These are phyloP conservation scores for Metschnikowia proteae DNA, from an alignment of 805 yeast genomes.

Conservation along the genomic window DNA sequence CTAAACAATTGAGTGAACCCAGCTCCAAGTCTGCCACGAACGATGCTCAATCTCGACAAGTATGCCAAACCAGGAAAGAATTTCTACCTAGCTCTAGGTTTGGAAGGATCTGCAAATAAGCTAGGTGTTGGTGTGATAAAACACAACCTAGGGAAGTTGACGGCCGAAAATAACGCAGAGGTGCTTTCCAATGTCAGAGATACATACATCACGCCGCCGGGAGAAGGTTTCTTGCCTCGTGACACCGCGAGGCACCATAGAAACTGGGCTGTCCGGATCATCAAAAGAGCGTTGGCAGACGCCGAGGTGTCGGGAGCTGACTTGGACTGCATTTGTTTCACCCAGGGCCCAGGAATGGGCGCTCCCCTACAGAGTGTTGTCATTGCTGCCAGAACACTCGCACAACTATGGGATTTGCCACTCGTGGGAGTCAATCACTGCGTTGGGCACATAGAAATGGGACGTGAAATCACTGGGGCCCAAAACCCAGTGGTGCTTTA, in stretches of 20 bases:
- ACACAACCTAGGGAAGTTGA: slow-evolving; percentile 61
- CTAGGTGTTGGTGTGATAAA: slow-evolving; percentile 89
- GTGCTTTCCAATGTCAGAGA: slow-evolving; percentile 90
- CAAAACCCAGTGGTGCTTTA: slow-evolving; percentile 94
- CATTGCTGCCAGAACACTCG: slow-evolving; percentile 82
- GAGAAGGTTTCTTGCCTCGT: slow-evolving; percentile 94
- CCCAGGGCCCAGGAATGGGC: slow-evolving; percentile 99
- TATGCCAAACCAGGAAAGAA: slow-evolving; percentile 40
- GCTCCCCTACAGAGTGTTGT: slow-evolving; percentile 95
- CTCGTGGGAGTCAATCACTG: slow-evolving; percentile 96
- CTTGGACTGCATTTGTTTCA: slow-evolving; percentile 81
- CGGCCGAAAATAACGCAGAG: slow-evolving; percentile 58
- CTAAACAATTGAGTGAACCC: background rate
- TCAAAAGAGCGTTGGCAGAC: slow-evolving; percentile 61
- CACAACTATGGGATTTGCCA: slow-evolving; percentile 78
- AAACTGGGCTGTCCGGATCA: slow-evolving; percentile 84
- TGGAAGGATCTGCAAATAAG: slow-evolving; percentile 97
- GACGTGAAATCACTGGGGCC: slow-evolving; percentile 97
- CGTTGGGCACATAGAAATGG: slow-evolving; percentile 98
- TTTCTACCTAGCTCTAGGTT: slow-evolving; percentile 74
- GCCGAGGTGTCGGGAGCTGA: slow-evolving; percentile 51
- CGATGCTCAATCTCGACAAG: slow-evolving; percentile 41
- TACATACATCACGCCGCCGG: slow-evolving; percentile 94
- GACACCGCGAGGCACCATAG: slow-evolving; percentile 97
- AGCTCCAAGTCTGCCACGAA: background rate